Percentiles rank a stretch among this genome's conserved stretches.
Evolutionary conservation across 2,329 filamentous ascomycete species (phyloP).

Genomic region (Colletotrichum sidae): DNA sequence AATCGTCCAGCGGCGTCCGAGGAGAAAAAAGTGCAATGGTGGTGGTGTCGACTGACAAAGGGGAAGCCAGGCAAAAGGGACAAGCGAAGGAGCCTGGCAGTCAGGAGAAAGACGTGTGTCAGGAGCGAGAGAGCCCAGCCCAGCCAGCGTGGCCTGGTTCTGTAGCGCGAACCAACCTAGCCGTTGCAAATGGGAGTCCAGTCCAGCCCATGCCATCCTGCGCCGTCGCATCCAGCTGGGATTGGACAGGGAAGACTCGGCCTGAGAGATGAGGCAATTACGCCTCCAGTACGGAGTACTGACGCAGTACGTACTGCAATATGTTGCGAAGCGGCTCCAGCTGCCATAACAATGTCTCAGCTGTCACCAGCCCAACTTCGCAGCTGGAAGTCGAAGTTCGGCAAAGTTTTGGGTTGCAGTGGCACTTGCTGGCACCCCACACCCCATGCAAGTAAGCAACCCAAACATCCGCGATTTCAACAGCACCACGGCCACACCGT

Average conservation of each 20-base stretch:
- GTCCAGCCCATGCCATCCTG: no score
- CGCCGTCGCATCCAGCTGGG: no score
- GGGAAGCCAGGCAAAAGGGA: conserved; percentile 32
- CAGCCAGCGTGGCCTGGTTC: conserved; percentile 3
- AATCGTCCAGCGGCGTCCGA: conserved; percentile 36
- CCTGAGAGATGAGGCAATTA: conserved; percentile 30
- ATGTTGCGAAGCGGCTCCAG: neutral
- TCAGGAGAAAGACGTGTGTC: conserved; percentile 37
- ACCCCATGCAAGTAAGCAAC: neutral
- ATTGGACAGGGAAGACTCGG: conserved; percentile 24
- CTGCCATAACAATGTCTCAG: no score
- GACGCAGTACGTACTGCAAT: conserved; percentile 13
- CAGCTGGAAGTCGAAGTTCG: conserved; percentile 6
- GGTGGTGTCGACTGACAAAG: conserved; percentile 32
- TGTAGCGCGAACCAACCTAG: conserved; percentile 34
- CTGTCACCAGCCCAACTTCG: no score
- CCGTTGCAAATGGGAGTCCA: conserved; percentile 25
- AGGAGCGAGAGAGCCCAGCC: conserved; percentile 2
- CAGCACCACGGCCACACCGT: neutral
- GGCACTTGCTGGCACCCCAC: neutral
- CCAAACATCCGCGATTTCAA: neutral
- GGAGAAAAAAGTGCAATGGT: conserved; percentile 15
- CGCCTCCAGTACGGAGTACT: no score
- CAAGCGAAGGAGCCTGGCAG: conserved; percentile 30
- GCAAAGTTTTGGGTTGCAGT: conserved; percentile 11